These are phyloP conservation scores for Phylloporus sp. DNA, from an alignment of 1,284 basidiomycete genomes.

Conservation along the genomic window DNA sequence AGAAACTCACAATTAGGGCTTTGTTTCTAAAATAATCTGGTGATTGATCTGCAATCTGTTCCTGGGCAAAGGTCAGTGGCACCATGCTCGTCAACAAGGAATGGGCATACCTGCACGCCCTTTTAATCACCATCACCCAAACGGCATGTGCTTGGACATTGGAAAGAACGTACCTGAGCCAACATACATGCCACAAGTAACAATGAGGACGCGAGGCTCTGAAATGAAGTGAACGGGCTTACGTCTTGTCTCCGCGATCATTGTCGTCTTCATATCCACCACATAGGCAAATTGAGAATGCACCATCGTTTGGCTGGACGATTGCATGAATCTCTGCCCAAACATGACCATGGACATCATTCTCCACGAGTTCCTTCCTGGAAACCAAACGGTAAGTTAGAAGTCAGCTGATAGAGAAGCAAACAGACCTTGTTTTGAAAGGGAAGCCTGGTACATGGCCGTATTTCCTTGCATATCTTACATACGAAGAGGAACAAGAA, in stretches of 20 bases:
- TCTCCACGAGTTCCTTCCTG: conserved; percentile 13
- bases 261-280: conserved; percentile 47
- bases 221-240: conserved; percentile 13
- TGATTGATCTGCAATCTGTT: conserved; percentile 40
- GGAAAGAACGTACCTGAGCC: conserved; percentile 26
- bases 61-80: conserved; percentile 5
- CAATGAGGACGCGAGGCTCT: neutral
- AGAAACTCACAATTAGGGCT: conserved; percentile 34
- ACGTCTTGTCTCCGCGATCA: conserved; percentile 46
- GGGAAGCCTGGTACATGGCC: conserved; percentile 22
- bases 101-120: conserved; percentile 18
- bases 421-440: conserved; percentile 24
- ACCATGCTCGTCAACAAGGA: neutral
- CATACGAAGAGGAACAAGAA: no score
- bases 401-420: no score
- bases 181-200: conserved; percentile 42
- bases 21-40: conserved; percentile 38
- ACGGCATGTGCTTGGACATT: neutral
- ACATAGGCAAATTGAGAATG: conserved; percentile 46
- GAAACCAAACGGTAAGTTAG: neutral
- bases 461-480: conserved; percentile 10
- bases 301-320: conserved; percentile 29
- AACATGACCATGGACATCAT: conserved; percentile 23
- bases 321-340: conserved; percentile 35
- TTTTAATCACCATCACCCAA: neutral